Percentiles rank a stretch among this genome's conserved stretches.
Evolutionary conservation across 2,329 filamentous ascomycete genomes (phyloP).

Genomic region (Cytospora piceicola): DNA sequence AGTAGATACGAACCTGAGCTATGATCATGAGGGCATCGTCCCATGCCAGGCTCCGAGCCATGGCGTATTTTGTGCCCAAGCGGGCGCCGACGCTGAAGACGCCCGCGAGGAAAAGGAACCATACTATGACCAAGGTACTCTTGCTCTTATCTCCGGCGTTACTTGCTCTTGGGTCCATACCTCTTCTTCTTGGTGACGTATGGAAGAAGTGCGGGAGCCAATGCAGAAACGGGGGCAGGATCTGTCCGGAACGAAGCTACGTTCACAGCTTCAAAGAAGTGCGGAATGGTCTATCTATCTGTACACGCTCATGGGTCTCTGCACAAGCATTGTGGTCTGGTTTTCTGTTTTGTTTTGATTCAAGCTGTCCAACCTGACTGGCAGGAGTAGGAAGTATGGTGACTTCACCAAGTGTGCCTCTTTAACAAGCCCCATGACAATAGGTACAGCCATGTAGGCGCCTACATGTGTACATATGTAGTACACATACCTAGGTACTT

Average conservation of each 20-base stretch:
- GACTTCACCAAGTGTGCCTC: background rate
- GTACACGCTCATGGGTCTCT: background rate
- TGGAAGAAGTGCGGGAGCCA: conserved; percentile 2
- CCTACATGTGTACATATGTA: no score
- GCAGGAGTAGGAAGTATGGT: background rate
- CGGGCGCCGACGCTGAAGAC: conserved; percentile 13
- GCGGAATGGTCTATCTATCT: conserved; percentile 12
- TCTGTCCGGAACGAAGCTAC: conserved; percentile 2
- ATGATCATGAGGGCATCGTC: conserved; percentile 10
- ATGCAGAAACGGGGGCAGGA: background rate
- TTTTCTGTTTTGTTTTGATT: background rate
- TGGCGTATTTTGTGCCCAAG: conserved; percentile 18
- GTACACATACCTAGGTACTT: no score
- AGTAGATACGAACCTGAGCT: background rate
- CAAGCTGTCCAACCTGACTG: background rate
- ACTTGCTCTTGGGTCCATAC: conserved; percentile 1
- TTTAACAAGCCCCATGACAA: background rate
- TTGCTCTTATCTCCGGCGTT: conserved; percentile 9
- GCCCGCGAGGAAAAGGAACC: conserved; percentile 13
- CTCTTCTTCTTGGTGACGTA: background rate
- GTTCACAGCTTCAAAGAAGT: background rate
- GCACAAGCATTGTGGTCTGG: background rate
- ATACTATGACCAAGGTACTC: conserved; percentile 11
- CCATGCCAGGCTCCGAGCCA: conserved; percentile 6
- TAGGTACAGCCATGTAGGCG: no score